Evolutionary conservation across 306 rosid species (phyloP).

Genomic region (Cercis canadensis): DNA sequence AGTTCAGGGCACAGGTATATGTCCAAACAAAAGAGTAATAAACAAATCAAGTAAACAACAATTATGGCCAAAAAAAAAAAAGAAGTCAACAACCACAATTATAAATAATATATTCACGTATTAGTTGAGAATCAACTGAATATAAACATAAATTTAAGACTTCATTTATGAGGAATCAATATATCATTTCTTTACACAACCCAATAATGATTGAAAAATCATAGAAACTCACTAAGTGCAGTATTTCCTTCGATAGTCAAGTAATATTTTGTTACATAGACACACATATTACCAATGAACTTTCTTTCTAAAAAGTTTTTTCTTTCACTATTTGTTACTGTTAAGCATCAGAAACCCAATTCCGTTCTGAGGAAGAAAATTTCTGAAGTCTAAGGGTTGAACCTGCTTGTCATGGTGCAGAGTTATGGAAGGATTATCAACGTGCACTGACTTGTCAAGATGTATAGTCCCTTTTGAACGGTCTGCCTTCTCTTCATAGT

Average conservation of each 20-base stretch:
- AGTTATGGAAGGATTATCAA: constrained; percentile 75
- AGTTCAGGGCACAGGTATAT: constrained; percentile 20
- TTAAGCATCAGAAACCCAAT: constrained; percentile 12
- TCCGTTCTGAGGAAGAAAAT: constrained; percentile 18
- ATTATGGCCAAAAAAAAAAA: too few species aligned
- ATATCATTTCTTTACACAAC: constrained; percentile 22
- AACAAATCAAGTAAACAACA: neutral
- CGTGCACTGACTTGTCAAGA: constrained; percentile 78
- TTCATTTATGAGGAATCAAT: constrained; percentile 20
- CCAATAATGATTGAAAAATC: constrained; percentile 22
- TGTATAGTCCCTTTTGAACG: constrained; percentile 63
- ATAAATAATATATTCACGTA: constrained; percentile 1
- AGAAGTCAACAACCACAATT: constrained; percentile 2
- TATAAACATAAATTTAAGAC: constrained; percentile 8
- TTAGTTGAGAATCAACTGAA: constrained; percentile 7
- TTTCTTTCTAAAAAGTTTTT: constrained; percentile 1
- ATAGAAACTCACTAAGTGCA: constrained; percentile 7
- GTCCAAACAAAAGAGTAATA: constrained; percentile 11
- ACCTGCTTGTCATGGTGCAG: constrained; percentile 96
- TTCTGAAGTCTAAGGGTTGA: constrained; percentile 28
- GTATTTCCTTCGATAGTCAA: constrained; percentile 17
- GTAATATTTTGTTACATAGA: neutral
- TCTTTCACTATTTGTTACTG: neutral
- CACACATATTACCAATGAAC: neutral
- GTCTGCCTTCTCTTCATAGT: constrained; percentile 88